phyloP scores from a whole-genome alignment of 2,329 filamentous ascomycete species.

The Phaeosphaeria sp. region DNA sequence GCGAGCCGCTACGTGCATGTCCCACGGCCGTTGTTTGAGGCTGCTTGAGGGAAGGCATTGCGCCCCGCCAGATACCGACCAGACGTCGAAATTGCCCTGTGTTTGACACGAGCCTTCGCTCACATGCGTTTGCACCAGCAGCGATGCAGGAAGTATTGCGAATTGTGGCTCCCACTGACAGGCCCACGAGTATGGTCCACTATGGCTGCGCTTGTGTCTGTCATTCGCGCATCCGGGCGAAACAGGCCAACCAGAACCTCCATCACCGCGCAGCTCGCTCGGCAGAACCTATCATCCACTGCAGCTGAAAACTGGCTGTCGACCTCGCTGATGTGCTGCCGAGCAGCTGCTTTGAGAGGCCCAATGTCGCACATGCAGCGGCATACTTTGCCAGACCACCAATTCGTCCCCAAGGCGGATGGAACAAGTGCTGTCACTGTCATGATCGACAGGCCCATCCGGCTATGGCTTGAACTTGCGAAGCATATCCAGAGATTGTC shows the following conservation, averaged over 20 bases:
- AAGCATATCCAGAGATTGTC: conserved; percentile 23
- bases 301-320: conserved; percentile 21
- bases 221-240: conserved; percentile 39
- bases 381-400: conserved; percentile 11
- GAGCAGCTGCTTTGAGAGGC: conserved; percentile 26
- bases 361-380: conserved; percentile 18
- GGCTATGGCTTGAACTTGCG: conserved; percentile 40
- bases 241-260: conserved; percentile 27
- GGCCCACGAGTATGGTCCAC: conserved; percentile 36
- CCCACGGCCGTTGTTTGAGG: conserved; percentile 8
- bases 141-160: conserved; percentile 25
- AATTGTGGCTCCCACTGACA: conserved; percentile 43
- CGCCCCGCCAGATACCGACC: not conserved
- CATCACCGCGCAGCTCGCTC: conserved; percentile 19
- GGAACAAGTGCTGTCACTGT: conserved; percentile 23
- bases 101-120: conserved; percentile 1
- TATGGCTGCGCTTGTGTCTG: conserved; percentile 36
- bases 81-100: not conserved
- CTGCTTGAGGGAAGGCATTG: not conserved
- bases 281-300: conserved; percentile 5
- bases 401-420: conserved; percentile 10
- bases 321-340: conserved; percentile 10
- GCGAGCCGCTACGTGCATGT: conserved; percentile 20
- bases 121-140: conserved; percentile 14
- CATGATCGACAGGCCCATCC: conserved; percentile 40